Evolutionary conservation across 192 early-diverging fungal genomes (phyloP).

Genomic region (Entrophospora sp.): DNA sequence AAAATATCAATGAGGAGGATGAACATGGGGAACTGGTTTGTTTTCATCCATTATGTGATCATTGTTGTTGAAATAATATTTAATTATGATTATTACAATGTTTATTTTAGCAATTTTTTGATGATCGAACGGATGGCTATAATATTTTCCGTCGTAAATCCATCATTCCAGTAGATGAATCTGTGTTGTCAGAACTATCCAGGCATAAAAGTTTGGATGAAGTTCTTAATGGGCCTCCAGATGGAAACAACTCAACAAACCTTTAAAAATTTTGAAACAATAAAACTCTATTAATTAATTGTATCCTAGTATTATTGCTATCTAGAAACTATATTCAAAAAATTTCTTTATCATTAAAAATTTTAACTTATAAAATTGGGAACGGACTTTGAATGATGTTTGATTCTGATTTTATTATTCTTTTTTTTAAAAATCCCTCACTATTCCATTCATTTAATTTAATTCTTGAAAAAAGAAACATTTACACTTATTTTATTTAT

Average conservation of each 20-base stretch:
- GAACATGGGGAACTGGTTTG: constrained; percentile 17
- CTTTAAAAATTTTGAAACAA: no score
- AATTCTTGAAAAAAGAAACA: no score
- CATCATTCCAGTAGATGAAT: constrained; percentile 58
- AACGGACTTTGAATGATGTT: no score
- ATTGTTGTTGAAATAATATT: background rate
- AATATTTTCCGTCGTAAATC: constrained; percentile 53
- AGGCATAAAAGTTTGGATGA: constrained; percentile 52
- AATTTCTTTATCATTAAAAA: no score
- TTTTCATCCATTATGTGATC: background rate
- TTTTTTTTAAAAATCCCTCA: no score
- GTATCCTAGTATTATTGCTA: no score
- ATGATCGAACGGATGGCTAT: constrained; percentile 27
- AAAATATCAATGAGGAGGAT: constrained; percentile 2
- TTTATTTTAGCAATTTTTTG: constrained; percentile 37
- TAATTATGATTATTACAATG: background rate
- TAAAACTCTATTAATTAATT: no score
- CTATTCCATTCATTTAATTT: no score
- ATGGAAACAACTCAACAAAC: background rate
- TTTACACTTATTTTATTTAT: no score
- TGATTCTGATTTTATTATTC: no score
- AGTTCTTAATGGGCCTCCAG: constrained; percentile 26
- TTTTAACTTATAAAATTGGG: no score
- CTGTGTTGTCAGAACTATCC: constrained; percentile 45
- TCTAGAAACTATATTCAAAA: no score